Base-by-base conservation (phyloP, 495 filamentous ascomycete genomes). In the Hapsidospora chrysogenum region DNA sequence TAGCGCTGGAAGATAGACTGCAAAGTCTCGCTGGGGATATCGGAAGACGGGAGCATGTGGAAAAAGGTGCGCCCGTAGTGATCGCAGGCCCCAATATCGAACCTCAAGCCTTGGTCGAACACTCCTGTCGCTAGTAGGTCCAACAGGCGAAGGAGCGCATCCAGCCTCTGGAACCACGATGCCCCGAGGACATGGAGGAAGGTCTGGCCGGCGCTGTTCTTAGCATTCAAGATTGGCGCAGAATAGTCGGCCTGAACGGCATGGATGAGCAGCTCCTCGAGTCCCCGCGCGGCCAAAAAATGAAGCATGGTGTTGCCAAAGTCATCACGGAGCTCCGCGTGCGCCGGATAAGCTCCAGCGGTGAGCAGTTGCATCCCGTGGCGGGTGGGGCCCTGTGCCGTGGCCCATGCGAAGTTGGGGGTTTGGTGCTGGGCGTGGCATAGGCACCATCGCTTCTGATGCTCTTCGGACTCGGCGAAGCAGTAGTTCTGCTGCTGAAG, bases 221-320 rank as follows among this genome's bases (percentile, higher is more conserved):
- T 43, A 4, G 37, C 41, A 9, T 32, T 8, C 18, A 52, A 33
- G 3, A 36, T 13, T 2, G 4, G 11, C 3, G 47, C 23, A 9
- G 36, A 36, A 3, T 1, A 5, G 34, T 49, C 44, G 2, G 33
- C 33, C 10, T 53, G 44, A 13, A 61, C 38, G 25, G 46, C 29
- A n/a, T 19, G 15, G 9, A 57, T 26, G 14, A 62, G 49, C 2
- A 30, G 29, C 6, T 50, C 47, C n/a, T 46, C 43, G 23, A 46
- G 47, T 6, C 41, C 49, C 3, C 44, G 36, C 6, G 53, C 44
- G 20, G 60, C 57, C 21, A 64, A 46, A 22, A 54, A 38, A 36
- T 66, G 63, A 9, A 68, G 50, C 1, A 47, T 38, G 0, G 61
- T 66, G 41, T 68, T 65, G 0, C 58, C 56, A 36, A 62, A 65